Conservation (phyloP, 495 filamentous ascomycete species). For the Aspergillus kassunensis region DNA sequence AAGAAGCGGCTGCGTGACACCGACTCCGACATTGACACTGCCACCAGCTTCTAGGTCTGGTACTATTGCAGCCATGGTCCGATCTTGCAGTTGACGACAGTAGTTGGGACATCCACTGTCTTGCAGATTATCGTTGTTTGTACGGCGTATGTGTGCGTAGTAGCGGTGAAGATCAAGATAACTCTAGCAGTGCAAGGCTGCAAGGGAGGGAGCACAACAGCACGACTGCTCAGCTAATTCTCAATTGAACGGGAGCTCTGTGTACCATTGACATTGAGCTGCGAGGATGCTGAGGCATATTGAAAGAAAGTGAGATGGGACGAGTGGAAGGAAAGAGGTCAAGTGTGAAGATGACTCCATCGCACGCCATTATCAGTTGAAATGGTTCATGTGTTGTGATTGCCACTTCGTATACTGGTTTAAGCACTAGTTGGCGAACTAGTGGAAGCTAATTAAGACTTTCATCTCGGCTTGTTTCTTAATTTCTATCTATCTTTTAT, state of each 20-base stretch:
- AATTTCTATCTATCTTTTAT: too few species aligned
- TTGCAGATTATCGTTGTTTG: too few species aligned
- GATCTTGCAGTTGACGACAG: too few species aligned
- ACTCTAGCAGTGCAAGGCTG: not conserved
- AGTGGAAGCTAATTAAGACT: not conserved
- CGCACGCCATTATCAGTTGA: slow-evolving; percentile 21
- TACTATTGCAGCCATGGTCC: not conserved
- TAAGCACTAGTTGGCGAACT: not conserved
- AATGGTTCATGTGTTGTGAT: slow-evolving; percentile 17
- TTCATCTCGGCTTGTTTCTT: not conserved
- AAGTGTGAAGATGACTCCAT: slow-evolving; percentile 13
- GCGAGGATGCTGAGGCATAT: not conserved
- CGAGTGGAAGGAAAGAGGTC: not conserved
- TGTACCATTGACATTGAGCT: not conserved
- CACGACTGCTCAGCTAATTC: too few species aligned
- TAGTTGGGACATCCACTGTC: too few species aligned
- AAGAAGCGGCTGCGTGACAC: slow-evolving; percentile 5
- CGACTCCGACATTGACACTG: too few species aligned
- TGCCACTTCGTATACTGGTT: too few species aligned
- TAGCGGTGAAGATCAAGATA: slow-evolving; percentile 11
- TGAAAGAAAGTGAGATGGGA: not conserved
- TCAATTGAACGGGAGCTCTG: not conserved
- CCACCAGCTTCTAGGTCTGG: not conserved
- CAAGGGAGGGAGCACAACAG: too few species aligned
- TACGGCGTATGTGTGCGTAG: not conserved